Base-by-base conservation (phyloP, 805 yeast species). In the Candida golubevii region DNA sequence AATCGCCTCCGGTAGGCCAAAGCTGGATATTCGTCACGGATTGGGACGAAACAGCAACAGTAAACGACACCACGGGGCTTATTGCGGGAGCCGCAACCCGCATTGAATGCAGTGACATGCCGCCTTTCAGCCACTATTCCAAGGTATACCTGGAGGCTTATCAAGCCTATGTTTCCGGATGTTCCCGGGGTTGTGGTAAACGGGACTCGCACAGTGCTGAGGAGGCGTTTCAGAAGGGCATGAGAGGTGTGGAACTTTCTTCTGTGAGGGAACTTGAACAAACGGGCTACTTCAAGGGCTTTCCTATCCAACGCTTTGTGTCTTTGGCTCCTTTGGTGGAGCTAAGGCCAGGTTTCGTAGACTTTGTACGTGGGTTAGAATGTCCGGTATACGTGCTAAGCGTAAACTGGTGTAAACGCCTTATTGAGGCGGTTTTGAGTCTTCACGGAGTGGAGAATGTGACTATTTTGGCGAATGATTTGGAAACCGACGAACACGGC, bases 11-110 rank as follows among this genome's bases (percentile, higher is more conserved):
- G 23, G 23, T 18, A 18, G 5, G 23, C 23, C 23, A 18, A 18
- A 29, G 6, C 26, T 39, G 46, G 5, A 42, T 50, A 12, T 49
- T 80, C 9, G 67, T 80, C 1, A 60, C 75, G 3, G 88, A 82
- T 51, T 82, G 85, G 82, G 88, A 82, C 56, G 87, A 81, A 35
- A 82, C 88, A 0, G 69, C 79, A 26, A 80, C 88, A 0, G 50
- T 54, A 6, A 55, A 60, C 28, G 88, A 82, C 58, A 80, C 88
- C 0, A 73, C 82, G 27, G 58, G 58, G 26, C 54, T 77, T 6
- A 65, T 80, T n/a, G 78, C 80, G 11, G 61, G 69, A 2, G 77
- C 80, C 0, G 75, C 76, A 41, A 10, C 18, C 36, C 36, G 34
- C 39, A n/a, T 31, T 11, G 36, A 10, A 35, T 12, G 33, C 12